These are phyloP conservation scores for Lojkania enalia DNA, from an alignment of 2,329 filamentous ascomycete species.

Conservation along the genomic window DNA sequence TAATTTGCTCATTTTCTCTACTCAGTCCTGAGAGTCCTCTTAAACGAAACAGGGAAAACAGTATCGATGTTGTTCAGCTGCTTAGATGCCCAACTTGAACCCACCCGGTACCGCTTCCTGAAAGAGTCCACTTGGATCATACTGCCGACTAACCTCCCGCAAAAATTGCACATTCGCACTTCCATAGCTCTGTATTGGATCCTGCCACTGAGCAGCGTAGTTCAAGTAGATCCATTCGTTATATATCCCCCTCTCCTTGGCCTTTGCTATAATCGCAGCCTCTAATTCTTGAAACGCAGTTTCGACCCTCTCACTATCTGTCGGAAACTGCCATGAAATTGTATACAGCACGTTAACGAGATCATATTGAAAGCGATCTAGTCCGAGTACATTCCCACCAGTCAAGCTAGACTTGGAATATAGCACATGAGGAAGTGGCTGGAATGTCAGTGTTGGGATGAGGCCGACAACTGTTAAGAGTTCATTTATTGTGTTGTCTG, in stretches of 20 bases:
- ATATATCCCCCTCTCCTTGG: conserved; percentile 18
- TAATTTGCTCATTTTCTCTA: too few species aligned
- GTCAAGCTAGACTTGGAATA: conserved; percentile 22
- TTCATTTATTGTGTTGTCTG: conserved; percentile 13
- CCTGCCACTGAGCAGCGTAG: conserved; percentile 43
- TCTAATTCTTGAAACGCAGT: conserved; percentile 17
- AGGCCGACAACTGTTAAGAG: conserved; percentile 19
- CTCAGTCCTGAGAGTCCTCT: too few species aligned
- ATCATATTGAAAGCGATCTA: conserved; percentile 25
- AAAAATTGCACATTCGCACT: conserved; percentile 29
- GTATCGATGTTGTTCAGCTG: too few species aligned
- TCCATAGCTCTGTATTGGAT: conserved; percentile 41
- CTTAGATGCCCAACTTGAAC: conserved; percentile 34
- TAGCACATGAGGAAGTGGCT: conserved; percentile 21
- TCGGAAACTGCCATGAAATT: conserved; percentile 17
- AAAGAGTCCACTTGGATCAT: conserved; percentile 42
- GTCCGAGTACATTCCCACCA: conserved; percentile 21
- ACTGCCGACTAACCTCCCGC: conserved; percentile 35
- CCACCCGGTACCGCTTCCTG: conserved; percentile 41
- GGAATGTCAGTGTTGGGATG: conserved; percentile 20
- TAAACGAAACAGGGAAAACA: too few species aligned
- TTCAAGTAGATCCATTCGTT: conserved; percentile 37
- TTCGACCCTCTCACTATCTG: conserved; percentile 20
- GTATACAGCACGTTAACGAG: conserved; percentile 24
- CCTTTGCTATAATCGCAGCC: conserved; percentile 11